Percentiles rank a stretch among this genome's conserved stretches.
Evolutionary conservation across 2,329 filamentous ascomycete species (phyloP).

Genomic region (Rhinocladiella mackenziei): DNA sequence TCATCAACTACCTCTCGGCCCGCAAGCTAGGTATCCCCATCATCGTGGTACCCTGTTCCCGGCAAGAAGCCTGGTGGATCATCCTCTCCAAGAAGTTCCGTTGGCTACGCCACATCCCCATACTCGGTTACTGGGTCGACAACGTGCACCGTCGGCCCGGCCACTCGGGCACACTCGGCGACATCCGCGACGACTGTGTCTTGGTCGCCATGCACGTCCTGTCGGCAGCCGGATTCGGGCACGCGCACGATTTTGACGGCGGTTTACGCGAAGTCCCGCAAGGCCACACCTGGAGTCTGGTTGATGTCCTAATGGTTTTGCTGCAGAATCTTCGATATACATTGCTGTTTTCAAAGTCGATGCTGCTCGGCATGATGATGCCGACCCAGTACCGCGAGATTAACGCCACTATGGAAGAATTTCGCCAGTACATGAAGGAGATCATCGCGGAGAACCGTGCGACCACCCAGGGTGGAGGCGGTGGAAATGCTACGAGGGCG

Average conservation of each 20-base stretch:
- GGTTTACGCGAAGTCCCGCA: constrained; percentile 9
- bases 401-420: constrained; percentile 1
- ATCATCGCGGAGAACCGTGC: constrained; percentile 14
- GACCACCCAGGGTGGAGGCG: constrained; percentile 31
- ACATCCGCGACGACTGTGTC: constrained; percentile 34
- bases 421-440: constrained; percentile 28
- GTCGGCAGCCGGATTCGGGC: constrained; percentile 37
- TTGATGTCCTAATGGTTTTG: neutral
- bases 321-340: constrained; percentile 13
- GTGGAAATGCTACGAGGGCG: constrained; percentile 8
- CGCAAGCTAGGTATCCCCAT: constrained; percentile 22
- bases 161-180: neutral
- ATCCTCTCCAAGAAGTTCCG: constrained; percentile 6
- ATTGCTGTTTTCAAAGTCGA: constrained; percentile 11
- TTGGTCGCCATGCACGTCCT: constrained; percentile 39
- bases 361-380: constrained; percentile 1
- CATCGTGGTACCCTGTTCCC: constrained; percentile 14
- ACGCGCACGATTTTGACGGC: constrained; percentile 21
- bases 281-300: constrained; percentile 3
- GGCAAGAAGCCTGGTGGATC: constrained; percentile 21
- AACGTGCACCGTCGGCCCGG: constrained; percentile 5
- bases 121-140: constrained; percentile 8
- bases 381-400: neutral
- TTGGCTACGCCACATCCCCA: constrained; percentile 5
- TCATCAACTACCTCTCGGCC: constrained; percentile 17